Conservation (phyloP, 192 early-diverging fungal genomes). For the Mortierella alpina region DNA sequence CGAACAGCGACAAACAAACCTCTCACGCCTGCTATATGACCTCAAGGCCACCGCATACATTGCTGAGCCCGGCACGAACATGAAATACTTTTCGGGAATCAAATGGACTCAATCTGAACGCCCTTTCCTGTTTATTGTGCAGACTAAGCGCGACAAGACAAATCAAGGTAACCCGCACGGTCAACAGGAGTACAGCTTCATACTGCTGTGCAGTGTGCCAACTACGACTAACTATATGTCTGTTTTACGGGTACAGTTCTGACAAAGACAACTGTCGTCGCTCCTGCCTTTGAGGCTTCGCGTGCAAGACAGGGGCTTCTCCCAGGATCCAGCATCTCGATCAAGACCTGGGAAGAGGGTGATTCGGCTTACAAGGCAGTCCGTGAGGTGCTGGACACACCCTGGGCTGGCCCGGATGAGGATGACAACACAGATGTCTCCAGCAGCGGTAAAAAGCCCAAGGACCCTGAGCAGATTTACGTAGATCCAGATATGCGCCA, state of each 20-base stretch:
- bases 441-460: constrained; percentile 17
- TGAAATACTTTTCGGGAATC: constrained; percentile 63
- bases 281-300: constrained; percentile 62
- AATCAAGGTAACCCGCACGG: constrained; percentile 4
- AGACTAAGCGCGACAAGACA: constrained; percentile 30
- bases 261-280: constrained; percentile 57
- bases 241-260: constrained; percentile 11
- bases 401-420: constrained; percentile 20
- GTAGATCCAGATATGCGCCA: constrained; percentile 58
- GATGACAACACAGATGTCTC: not conserved
- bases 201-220: not conserved
- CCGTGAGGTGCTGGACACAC: constrained; percentile 22
- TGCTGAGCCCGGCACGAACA: constrained; percentile 59
- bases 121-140: constrained; percentile 57
- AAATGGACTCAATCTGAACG: constrained; percentile 60
- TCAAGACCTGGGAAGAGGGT: constrained; percentile 60
- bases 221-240: not conserved
- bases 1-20: constrained; percentile 49
- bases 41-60: constrained; percentile 55
- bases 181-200: not conserved
- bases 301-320: constrained; percentile 50
- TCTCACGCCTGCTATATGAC: constrained; percentile 45
- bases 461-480: constrained; percentile 33
- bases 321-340: constrained; percentile 33
- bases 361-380: constrained; percentile 59